A percentile compares a stretch with the other conserved stretches of the same genome.
Evolutionary conservation across 352 stramenopile genomes (phyloP).

Genomic region (Globisporangium spinosum): DNA sequence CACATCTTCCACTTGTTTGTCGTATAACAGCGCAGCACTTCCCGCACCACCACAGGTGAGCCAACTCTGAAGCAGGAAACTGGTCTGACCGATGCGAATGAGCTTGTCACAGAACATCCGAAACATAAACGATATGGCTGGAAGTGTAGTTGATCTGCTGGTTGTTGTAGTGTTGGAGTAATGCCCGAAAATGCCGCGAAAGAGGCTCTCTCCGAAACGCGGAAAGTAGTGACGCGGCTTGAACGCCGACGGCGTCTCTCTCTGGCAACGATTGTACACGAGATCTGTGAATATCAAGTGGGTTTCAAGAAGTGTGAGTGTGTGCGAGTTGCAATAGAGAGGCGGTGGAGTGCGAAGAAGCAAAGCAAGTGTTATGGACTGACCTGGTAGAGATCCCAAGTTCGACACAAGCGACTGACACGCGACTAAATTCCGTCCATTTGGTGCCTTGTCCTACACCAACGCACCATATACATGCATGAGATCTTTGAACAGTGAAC

Average conservation of each 20-base stretch:
- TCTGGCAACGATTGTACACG: constrained; percentile 56
- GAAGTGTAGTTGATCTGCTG: background rate
- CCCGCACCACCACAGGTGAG: constrained; percentile 9
- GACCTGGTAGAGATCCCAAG: constrained; percentile 50
- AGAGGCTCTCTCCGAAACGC: constrained; percentile 39
- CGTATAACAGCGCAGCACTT: constrained; percentile 26
- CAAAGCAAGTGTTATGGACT: too few relatives aligned
- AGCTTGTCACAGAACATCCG: constrained; percentile 65
- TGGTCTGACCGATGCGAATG: constrained; percentile 46
- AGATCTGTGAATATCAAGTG: constrained; percentile 33
- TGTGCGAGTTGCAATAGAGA: background rate
- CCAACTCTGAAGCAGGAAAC: constrained; percentile 47
- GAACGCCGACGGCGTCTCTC: constrained; percentile 43
- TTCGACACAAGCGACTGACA: constrained; percentile 40
- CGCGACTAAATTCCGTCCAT: constrained; percentile 8
- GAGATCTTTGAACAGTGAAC: background rate
- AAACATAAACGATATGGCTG: constrained; percentile 29
- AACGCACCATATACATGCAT: background rate
- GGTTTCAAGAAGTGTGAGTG: too few relatives aligned
- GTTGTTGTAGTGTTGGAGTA: background rate
- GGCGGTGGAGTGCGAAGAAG: background rate
- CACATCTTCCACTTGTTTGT: background rate
- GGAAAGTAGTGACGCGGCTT: constrained; percentile 41
- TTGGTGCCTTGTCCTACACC: constrained; percentile 5
- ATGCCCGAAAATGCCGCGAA: constrained; percentile 23